Conservation (phyloP, 2,329 filamentous ascomycete genomes). For the Ophiostoma himal-ulmi region DNA sequence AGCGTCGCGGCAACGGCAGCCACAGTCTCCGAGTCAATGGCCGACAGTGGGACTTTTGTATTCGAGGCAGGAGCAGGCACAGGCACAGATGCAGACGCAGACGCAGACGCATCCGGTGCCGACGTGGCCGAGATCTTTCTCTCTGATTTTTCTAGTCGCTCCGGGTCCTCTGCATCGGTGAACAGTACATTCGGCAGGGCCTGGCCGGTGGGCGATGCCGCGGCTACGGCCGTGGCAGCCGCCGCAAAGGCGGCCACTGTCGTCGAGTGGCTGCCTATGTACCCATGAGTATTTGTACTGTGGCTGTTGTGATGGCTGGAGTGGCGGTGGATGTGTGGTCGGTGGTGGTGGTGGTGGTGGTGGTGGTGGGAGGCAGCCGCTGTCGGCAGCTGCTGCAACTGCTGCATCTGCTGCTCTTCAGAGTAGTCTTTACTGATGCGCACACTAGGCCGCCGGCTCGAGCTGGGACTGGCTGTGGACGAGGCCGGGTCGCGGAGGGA, state of each 20-base stretch:
- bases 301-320: background rate
- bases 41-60: background rate
- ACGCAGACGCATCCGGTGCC: no score
- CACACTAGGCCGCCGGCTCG: slow-evolving; percentile 22
- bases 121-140: background rate
- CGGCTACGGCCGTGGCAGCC: slow-evolving; percentile 11
- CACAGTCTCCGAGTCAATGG: slow-evolving; percentile 13
- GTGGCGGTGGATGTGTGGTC: slow-evolving; percentile 6
- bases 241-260: slow-evolving; percentile 23
- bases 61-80: background rate
- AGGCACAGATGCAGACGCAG: no score
- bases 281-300: background rate
- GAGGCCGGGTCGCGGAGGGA: slow-evolving; percentile 8
- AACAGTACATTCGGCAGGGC: background rate
- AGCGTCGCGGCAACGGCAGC: slow-evolving; percentile 26
- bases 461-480: slow-evolving; percentile 13
- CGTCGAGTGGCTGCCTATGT: slow-evolving; percentile 18
- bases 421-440: slow-evolving; percentile 7
- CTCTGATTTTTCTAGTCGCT: background rate
- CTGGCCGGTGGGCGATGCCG: slow-evolving; percentile 14
- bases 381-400: slow-evolving; percentile 6
- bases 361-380: background rate
- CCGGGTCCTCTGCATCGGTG: background rate
- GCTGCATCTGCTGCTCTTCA: background rate
- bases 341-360: slow-evolving; percentile 8